Conservation (phyloP, 768 basidiomycete species). For the Lentinula aciculospora region DNA sequence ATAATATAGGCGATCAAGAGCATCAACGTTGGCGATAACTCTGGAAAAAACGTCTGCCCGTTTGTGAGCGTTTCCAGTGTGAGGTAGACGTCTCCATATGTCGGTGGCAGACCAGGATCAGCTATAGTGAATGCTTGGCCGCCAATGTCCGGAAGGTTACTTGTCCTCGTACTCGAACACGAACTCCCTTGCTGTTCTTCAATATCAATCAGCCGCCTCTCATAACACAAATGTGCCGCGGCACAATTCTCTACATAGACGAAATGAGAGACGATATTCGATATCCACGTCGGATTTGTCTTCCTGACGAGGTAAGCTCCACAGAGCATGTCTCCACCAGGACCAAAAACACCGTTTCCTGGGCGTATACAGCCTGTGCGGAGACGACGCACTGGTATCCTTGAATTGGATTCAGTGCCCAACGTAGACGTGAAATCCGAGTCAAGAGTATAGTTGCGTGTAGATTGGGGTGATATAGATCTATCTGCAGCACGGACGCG, state of each 20-base stretch:
- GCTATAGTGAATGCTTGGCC: constrained; percentile 65
- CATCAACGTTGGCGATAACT: constrained; percentile 58
- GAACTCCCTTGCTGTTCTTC: constrained; percentile 10
- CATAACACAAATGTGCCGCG: constrained; percentile 67
- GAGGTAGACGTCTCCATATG: constrained; percentile 59
- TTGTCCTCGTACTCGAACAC: background rate
- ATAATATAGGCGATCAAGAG: constrained; percentile 56
- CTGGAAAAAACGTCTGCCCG: constrained; percentile 51
- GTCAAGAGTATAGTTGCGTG: background rate
- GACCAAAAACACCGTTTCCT: constrained; percentile 72
- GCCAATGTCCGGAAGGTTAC: constrained; percentile 61
- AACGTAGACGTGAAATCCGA: no score
- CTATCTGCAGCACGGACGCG: constrained; percentile 34
- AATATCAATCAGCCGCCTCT: constrained; percentile 60
- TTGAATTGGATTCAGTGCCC: background rate
- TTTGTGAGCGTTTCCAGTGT: constrained; percentile 49
- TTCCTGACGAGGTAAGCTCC: constrained; percentile 58
- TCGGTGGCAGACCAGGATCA: constrained; percentile 59
- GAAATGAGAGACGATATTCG: constrained; percentile 54
- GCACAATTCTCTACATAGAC: constrained; percentile 75
- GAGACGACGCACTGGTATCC: constrained; percentile 21
- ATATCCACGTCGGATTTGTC: constrained; percentile 59
- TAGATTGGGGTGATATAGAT: constrained; percentile 19
- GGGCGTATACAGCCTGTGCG: constrained; percentile 76
- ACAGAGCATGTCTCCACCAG: constrained; percentile 66